A percentile compares a stretch with the other conserved stretches of the same genome.
Conservation (phyloP, 2,329 filamentous ascomycete genomes). For the Aspergillus sclerotialis region DNA sequence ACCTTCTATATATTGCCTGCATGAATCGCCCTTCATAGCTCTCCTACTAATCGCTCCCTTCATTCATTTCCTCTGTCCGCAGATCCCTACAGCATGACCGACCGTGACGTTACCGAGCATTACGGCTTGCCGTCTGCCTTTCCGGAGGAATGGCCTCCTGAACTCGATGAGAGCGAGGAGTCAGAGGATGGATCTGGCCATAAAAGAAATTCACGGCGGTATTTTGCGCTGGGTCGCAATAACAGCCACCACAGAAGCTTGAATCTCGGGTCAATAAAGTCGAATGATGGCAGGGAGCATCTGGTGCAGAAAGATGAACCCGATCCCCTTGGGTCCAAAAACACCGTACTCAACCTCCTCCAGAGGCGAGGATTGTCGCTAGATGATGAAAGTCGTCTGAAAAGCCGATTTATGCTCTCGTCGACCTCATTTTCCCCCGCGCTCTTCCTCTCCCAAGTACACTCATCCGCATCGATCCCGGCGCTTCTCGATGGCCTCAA, state of each 20-base stretch:
- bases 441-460: conserved; percentile 85
- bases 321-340: conserved; percentile 80
- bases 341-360: conserved; percentile 77
- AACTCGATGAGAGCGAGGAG: conserved; percentile 66
- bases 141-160: conserved; percentile 78
- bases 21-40: no score
- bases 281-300: conserved; percentile 63
- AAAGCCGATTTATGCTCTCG: conserved; percentile 89
- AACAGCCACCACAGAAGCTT: conserved; percentile 62
- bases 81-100: conserved; percentile 46
- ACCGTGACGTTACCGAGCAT: conserved; percentile 78
- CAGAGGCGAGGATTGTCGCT: conserved; percentile 69
- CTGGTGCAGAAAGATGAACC: conserved; percentile 85
- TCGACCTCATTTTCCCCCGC: conserved; percentile 93
- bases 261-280: conserved; percentile 61
- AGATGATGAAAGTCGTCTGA: conserved; percentile 72
- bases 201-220: conserved; percentile 50
- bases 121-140: conserved; percentile 76
- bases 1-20: conserved; percentile 3
- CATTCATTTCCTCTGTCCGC: conserved; percentile 5
- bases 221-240: conserved; percentile 73
- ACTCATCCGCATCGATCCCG: conserved; percentile 76
- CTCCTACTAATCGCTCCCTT: conserved; percentile 3
- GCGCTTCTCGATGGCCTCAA: conserved; percentile 75
- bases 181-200: conserved; percentile 49